A percentile compares a stretch with the other conserved stretches of the same genome.
Evolutionary conservation across 2,329 filamentous ascomycete species (phyloP).

Genomic region (Fusarium sp.): DNA sequence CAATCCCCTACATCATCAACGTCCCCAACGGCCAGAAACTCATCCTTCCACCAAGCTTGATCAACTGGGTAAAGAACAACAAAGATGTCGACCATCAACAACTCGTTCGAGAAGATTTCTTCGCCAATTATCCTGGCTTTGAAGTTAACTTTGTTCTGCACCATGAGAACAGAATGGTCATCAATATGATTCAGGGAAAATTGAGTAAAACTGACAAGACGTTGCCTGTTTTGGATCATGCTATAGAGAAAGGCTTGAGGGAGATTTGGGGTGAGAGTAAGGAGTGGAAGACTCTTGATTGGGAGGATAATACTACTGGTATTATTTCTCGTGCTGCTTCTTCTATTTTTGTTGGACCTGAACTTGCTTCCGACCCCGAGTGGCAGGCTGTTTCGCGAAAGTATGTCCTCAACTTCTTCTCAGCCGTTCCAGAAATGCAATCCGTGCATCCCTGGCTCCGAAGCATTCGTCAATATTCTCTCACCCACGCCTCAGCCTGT

Average conservation of each 20-base stretch:
- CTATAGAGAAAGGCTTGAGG: background rate
- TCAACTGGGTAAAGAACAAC: background rate
- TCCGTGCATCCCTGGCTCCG: background rate
- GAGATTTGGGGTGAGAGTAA: background rate
- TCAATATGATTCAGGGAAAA: constrained; percentile 6
- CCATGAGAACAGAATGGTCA: background rate
- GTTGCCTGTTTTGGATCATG: background rate
- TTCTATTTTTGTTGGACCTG: background rate
- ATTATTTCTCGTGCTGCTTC: constrained; percentile 1
- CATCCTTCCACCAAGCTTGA: background rate
- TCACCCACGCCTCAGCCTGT: background rate
- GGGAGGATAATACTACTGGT: background rate
- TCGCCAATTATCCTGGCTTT: background rate
- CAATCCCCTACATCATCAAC: background rate
- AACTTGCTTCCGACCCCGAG: background rate
- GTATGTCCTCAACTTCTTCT: background rate
- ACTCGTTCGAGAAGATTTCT: background rate
- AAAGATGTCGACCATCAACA: background rate
- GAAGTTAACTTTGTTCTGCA: background rate
- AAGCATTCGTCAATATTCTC: background rate
- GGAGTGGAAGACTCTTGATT: background rate
- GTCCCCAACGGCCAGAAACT: background rate
- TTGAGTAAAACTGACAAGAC: background rate
- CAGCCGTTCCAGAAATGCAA: background rate
- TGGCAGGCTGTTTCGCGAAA: background rate